A percentile compares a stretch with the other conserved stretches of the same genome.
phyloP scores from a whole-genome alignment of 352 stramenopile species.

The Pythium vanterpoolii region DNA sequence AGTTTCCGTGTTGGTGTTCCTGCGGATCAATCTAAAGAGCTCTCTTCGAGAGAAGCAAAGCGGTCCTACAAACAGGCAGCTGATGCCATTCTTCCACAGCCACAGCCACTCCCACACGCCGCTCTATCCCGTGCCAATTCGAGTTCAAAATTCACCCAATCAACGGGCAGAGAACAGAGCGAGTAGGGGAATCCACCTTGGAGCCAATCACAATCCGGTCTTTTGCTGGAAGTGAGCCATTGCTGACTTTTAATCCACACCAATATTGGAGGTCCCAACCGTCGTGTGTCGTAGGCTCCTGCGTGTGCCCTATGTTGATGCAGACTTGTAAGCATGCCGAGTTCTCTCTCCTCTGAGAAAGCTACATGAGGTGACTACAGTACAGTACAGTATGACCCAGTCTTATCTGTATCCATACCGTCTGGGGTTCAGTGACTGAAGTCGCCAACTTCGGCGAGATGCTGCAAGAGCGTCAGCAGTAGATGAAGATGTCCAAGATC shows the following conservation, averaged over 20 bases:
- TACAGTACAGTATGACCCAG: too few species aligned
- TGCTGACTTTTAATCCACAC: not conserved
- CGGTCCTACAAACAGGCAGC: not conserved
- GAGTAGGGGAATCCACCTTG: not conserved
- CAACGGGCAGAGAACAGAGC: not conserved
- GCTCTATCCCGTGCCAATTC: conserved; percentile 11
- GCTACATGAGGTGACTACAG: too few species aligned
- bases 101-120: conserved; percentile 5
- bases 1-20: not conserved
- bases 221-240: conserved; percentile 14
- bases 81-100: conserved; percentile 19
- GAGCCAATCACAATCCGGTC: conserved; percentile 6
- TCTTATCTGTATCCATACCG: too few species aligned
- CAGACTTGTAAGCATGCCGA: too few species aligned
- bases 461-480: too few species aligned
- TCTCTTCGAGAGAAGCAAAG: conserved; percentile 7
- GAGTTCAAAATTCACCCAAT: conserved; percentile 23
- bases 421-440: too few species aligned
- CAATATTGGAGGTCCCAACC: not conserved
- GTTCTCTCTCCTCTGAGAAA: too few species aligned
- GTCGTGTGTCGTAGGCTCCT: not conserved
- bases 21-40: conserved; percentile 1
- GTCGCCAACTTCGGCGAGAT: too few species aligned
- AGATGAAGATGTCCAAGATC: too few species aligned
- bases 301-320: too few species aligned